Conservation (phyloP, 257 asterid genomes). For the Plectranthus barbatus region DNA sequence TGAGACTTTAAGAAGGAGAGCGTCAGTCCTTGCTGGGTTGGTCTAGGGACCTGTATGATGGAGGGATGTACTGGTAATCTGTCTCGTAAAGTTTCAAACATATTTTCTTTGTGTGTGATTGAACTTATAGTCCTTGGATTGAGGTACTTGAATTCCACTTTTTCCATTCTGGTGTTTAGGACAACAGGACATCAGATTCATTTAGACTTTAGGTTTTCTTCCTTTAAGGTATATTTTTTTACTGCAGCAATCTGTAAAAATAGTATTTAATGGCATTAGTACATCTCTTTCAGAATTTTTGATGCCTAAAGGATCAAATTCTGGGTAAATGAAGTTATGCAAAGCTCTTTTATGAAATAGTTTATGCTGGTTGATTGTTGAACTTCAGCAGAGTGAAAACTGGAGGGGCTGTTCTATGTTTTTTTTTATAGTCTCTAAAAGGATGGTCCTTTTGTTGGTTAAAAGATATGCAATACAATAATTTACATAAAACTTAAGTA, state of each 20-base stretch:
- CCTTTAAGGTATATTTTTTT: not conserved
- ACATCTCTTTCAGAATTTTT: not conserved
- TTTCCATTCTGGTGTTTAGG: not conserved
- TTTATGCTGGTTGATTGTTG: not conserved
- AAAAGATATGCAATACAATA: not conserved
- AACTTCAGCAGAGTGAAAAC: not conserved
- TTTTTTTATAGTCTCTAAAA: not conserved
- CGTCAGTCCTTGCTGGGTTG: not conserved
- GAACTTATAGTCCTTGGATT: not conserved
- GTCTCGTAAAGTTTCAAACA: not conserved
- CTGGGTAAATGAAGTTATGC: not conserved
- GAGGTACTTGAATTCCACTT: not conserved
- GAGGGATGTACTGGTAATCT: not conserved
- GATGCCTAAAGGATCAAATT: not conserved
- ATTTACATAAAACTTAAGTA: conserved; percentile 9
- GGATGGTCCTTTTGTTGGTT: not conserved
- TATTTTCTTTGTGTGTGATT: not conserved
- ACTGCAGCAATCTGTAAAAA: not conserved
- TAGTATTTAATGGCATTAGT: not conserved
- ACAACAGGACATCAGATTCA: too few species aligned
- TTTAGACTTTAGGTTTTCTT: not conserved
- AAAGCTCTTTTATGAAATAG: not conserved
- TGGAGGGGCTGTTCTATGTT: not conserved
- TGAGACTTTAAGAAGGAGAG: not conserved
- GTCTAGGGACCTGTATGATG: not conserved